These are phyloP conservation scores for Nothophytophthora sp. DNA, from an alignment of 352 stramenopile genomes.

Conservation along the genomic window DNA sequence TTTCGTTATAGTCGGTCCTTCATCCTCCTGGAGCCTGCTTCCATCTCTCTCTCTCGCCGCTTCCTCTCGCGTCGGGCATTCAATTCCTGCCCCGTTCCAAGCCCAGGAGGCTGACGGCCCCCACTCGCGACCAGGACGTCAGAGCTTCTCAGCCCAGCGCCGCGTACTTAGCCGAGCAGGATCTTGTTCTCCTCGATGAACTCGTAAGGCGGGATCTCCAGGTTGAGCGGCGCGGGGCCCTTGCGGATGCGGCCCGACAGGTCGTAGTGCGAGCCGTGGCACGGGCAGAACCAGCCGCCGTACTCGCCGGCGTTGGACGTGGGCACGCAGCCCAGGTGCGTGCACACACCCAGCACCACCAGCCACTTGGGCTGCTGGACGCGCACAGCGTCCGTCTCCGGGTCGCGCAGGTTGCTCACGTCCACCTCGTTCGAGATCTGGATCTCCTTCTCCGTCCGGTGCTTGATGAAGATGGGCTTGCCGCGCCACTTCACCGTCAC, in stretches of 20 bases:
- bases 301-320: constrained; percentile 98
- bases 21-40: too few relatives aligned
- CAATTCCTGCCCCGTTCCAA: too few relatives aligned
- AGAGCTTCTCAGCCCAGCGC: constrained; percentile 38
- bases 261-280: constrained; percentile 99
- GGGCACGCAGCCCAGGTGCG: constrained; percentile 99
- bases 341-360: constrained; percentile 99
- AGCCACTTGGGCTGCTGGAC: constrained; percentile 97
- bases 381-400: constrained; percentile 96
- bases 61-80: constrained; percentile 1
- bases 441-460: constrained; percentile 97
- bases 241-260: constrained; percentile 98
- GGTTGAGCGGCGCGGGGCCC: constrained; percentile 98
- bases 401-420: constrained; percentile 93
- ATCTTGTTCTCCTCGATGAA: constrained; percentile 96
- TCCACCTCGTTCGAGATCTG: constrained; percentile 91
- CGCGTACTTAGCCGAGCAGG: constrained; percentile 68
- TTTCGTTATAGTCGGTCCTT: not conserved
- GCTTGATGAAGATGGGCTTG: constrained; percentile 99
- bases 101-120: too few relatives aligned
- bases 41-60: not conserved
- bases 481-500: constrained; percentile 98
- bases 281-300: constrained; percentile 99
- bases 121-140: too few relatives aligned
- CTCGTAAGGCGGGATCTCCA: constrained; percentile 99